phyloP scores from a whole-genome alignment of 2,329 filamentous ascomycete species.

The Aspergillus sp. region DNA sequence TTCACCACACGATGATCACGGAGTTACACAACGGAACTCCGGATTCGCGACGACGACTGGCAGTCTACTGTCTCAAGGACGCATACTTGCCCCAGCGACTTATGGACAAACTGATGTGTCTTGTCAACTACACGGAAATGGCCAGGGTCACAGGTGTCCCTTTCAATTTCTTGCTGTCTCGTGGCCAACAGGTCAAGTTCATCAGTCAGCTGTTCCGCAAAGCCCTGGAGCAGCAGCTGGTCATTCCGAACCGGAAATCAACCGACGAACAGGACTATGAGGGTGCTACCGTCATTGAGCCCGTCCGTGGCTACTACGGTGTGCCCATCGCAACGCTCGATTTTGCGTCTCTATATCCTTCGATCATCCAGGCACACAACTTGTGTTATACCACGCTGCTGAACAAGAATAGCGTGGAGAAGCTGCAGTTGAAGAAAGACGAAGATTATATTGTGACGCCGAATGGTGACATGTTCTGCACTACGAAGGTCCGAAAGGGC shows the following conservation, averaged over 20 bases:
- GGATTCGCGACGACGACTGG: conserved; percentile 84
- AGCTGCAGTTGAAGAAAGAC: conserved; percentile 74
- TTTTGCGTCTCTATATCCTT: conserved; percentile 97
- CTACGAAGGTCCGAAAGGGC: conserved; percentile 83
- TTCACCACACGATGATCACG: conserved; percentile 99
- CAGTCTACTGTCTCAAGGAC: conserved; percentile 96
- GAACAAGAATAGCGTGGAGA: conserved; percentile 74
- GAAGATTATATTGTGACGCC: conserved; percentile 97
- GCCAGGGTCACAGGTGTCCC: conserved; percentile 97
- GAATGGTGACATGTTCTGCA: conserved; percentile 91
- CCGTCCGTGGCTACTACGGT: conserved; percentile 87
- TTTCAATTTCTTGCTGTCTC: conserved; percentile 88
- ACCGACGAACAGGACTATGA: conserved; percentile 88
- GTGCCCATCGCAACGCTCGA: conserved; percentile 94
- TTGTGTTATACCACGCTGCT: conserved; percentile 94
- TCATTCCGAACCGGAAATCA: conserved; percentile 81
- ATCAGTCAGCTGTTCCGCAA: conserved; percentile 96
- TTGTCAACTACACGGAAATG: conserved; percentile 99
- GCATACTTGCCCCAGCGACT: conserved; percentile 90
- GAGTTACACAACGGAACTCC: conserved; percentile 95
- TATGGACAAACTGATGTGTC: conserved; percentile 95
- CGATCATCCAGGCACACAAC: conserved; percentile 98
- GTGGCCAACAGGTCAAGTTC: conserved; percentile 96
- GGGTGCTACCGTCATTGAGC: conserved; percentile 97
- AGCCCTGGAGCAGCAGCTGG: conserved; percentile 85